These are phyloP conservation scores for Tritrichomonas foetus DNA, from an alignment of 208 protist species.

Conservation along the genomic window DNA sequence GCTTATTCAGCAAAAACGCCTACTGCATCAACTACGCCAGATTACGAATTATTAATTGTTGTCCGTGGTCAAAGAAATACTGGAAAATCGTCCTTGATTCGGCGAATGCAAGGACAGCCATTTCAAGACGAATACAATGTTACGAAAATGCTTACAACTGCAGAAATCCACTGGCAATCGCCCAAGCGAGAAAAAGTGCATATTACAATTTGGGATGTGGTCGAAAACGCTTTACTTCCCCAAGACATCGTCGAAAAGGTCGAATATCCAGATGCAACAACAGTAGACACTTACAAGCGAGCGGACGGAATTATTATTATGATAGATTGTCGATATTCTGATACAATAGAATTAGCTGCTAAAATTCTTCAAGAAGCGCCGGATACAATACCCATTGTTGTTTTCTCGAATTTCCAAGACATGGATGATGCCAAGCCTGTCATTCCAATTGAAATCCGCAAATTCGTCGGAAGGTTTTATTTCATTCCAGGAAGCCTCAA, in stretches of 20 bases:
- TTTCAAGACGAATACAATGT: neutral
- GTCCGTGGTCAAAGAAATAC: neutral
- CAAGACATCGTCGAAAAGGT: neutral
- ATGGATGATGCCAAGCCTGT: neutral
- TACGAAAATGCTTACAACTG: neutral
- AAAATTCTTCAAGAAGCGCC: neutral
- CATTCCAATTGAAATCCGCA: neutral
- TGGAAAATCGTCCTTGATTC: neutral
- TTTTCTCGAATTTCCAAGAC: slow-evolving; percentile 26
- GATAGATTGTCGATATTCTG: neutral
- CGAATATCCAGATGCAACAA: neutral
- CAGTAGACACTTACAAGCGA: slow-evolving; percentile 8
- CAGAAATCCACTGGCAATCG: neutral
- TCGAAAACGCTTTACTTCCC: neutral
- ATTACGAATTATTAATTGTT: slow-evolving; percentile 15
- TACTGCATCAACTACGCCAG: neutral
- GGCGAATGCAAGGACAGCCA: neutral
- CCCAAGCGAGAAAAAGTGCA: neutral
- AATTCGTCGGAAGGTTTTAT: neutral
- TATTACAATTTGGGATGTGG: slow-evolving; percentile 18
- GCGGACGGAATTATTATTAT: slow-evolving; percentile 12
- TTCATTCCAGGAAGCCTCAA: neutral
- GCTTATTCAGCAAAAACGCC: neutral
- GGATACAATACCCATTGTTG: neutral
- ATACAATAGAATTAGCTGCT: neutral